Percentiles rank a stretch among this genome's conserved stretches.
These are phyloP conservation scores for Entophlyctis luteolus DNA, from an alignment of 192 early-diverging fungal species.

Conservation along the genomic window DNA sequence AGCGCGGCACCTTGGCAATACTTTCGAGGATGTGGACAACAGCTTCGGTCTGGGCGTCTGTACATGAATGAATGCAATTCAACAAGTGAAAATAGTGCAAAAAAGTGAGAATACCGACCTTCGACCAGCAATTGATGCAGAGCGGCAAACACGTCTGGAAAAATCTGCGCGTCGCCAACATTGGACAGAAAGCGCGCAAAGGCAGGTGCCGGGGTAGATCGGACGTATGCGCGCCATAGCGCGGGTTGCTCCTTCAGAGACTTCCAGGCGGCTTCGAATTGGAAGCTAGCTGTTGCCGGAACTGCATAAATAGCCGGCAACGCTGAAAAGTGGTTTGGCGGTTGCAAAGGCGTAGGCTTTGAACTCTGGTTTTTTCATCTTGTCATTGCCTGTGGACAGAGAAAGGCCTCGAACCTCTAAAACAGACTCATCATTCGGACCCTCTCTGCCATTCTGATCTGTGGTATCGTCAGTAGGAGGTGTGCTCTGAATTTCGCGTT, in stretches of 20 bases:
- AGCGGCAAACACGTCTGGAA: constrained; percentile 6
- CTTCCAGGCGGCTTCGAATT: constrained; percentile 20
- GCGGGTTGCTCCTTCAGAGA: not conserved
- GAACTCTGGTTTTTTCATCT: too few relatives aligned
- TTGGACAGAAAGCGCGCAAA: constrained; percentile 4
- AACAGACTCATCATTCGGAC: too few relatives aligned
- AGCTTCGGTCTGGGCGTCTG: not conserved
- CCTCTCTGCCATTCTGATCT: too few relatives aligned
- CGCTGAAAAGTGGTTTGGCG: too few relatives aligned
- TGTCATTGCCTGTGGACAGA: too few relatives aligned
- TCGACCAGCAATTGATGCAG: not conserved
- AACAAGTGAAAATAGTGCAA: not conserved
- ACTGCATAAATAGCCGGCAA: too few relatives aligned
- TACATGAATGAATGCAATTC: not conserved
- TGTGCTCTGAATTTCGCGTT: not conserved
- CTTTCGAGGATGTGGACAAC: not conserved
- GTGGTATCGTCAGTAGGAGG: too few relatives aligned
- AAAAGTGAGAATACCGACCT: constrained; percentile 2
- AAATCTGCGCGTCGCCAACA: constrained; percentile 3
- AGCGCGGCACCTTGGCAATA: constrained; percentile 5
- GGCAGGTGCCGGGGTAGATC: not conserved
- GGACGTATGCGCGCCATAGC: not conserved
- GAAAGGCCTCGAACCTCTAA: too few relatives aligned
- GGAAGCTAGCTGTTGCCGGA: not conserved
- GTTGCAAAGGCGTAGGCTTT: too few relatives aligned